Conservation (phyloP, 23 red algal genomes). For the Gracilaria caudata region DNA sequence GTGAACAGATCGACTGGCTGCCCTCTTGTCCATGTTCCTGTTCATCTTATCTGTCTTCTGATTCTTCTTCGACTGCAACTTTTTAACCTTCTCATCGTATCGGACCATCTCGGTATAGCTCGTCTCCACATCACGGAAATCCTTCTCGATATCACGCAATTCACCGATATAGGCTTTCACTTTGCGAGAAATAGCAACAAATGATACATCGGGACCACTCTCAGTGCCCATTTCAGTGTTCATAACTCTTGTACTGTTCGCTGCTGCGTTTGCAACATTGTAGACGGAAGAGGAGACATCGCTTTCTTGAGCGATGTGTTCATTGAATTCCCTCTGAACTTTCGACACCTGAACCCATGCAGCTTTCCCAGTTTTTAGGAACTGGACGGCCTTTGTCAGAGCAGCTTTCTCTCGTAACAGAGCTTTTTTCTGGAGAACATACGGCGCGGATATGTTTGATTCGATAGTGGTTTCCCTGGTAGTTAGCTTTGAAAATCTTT, state of each 20-base stretch:
- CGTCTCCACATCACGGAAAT: slow-evolving; percentile 33
- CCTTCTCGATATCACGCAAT: slow-evolving; percentile 34
- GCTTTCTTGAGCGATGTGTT: background rate
- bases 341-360: slow-evolving; percentile 2
- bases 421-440: slow-evolving; percentile 15
- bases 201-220: background rate
- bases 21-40: slow-evolving; percentile 39
- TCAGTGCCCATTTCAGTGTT: background rate
- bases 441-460: background rate
- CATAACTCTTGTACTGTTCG: background rate
- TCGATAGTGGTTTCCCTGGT: slow-evolving; percentile 17
- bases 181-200: background rate
- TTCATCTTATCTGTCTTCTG: slow-evolving; percentile 4
- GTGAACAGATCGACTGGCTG: slow-evolving; percentile 4
- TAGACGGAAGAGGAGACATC: background rate
- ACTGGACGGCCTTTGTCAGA: background rate
- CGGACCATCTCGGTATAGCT: slow-evolving; percentile 46
- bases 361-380: background rate
- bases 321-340: slow-evolving; percentile 7
- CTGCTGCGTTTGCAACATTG: background rate
- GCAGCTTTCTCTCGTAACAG: background rate
- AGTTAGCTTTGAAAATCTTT: background rate
- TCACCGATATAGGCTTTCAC: slow-evolving; percentile 19
- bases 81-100: slow-evolving; percentile 59
- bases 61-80: slow-evolving; percentile 32